phyloP scores from a whole-genome alignment of 2,329 filamentous ascomycete genomes.

The Paracoccidioides brasiliensis region DNA sequence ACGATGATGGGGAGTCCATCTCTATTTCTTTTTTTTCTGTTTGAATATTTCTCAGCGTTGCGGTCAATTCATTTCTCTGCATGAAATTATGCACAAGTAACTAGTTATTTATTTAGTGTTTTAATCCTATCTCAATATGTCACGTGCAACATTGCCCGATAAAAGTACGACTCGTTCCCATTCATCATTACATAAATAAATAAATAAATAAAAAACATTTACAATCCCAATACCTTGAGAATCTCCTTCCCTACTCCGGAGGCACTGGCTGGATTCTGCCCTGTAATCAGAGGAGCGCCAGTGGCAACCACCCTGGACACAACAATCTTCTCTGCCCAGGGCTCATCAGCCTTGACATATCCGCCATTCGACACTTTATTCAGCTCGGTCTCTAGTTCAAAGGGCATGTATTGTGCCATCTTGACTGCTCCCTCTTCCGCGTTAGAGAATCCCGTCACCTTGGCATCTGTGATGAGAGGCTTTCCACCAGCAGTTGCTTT shows the following conservation, averaged over 20 bases:
- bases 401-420: slow-evolving; percentile 32
- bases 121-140: no score
- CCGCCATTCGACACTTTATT: slow-evolving; percentile 28
- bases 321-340: slow-evolving; percentile 35
- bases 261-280: slow-evolving; percentile 37
- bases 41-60: no score
- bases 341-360: slow-evolving; percentile 34
- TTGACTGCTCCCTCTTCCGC: slow-evolving; percentile 33
- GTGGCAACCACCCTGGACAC: slow-evolving; percentile 17
- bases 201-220: neutral
- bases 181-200: no score
- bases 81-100: no score
- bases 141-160: no score
- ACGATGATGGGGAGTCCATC: no score
- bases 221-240: slow-evolving; percentile 20
- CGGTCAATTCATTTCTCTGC: no score
- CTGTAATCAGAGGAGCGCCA: slow-evolving; percentile 33
- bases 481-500: slow-evolving; percentile 34
- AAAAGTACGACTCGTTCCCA: no score
- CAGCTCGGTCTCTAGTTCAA: slow-evolving; percentile 35
- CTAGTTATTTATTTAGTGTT: no score
- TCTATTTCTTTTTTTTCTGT: no score
- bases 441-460: slow-evolving; percentile 38
- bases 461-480: slow-evolving; percentile 28
- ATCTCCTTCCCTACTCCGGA: slow-evolving; percentile 32